Evolutionary conservation across 805 yeast genomes (phyloP), one percentile per base, ranked within the genome.

Genomic region (Ogataea angusta): DNA sequence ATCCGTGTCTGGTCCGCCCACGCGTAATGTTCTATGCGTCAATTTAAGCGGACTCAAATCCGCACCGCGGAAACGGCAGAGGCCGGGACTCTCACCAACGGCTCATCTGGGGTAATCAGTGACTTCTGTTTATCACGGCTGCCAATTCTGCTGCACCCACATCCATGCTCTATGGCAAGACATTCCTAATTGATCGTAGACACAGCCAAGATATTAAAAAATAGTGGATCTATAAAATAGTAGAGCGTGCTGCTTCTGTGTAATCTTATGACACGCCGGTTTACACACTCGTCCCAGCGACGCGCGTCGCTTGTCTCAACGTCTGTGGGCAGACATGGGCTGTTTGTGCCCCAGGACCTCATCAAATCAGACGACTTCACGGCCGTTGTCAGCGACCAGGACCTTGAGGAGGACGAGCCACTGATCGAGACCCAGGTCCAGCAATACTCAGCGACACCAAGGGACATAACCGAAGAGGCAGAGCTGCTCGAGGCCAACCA

Each of bases 341-440:
- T 76, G 3, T 76, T 62, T 41, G 55, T 73, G n/a, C 80, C 80
- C 0, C 64, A 66, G 24, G 81, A 76, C 56, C 76, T 76, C 51
- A 56, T 62, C 19, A 47, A 39, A 18, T 48, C 42, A 10, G 43
- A 40, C 16, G 32, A 23, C 17, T 40, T 34, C 18, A 40, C 43
- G 10, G 30, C 38, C 8, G 38, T 40, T 6, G 31, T 34, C 14
- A 23, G 31, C 22, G 27, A 24, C 21, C 17, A 27, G 15, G 44
- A 38, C 10, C 29, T 34, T 16, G 28, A 26, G 21, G 40, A 40
- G 15, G 42, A 36, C 13, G 37, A 36, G 29, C 28, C 41, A 8
- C 14, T 15, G 9, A 12, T 13, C 12, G 10, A 27, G 21, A 7
- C 24, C 35, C 21, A 42, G 30, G 29, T 19, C 25, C 24, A 4